Percentiles rank a stretch among this genome's conserved stretches.
phyloP scores from a whole-genome alignment of 176 grass and related monocot species.

The Saccharum spontaneum region DNA sequence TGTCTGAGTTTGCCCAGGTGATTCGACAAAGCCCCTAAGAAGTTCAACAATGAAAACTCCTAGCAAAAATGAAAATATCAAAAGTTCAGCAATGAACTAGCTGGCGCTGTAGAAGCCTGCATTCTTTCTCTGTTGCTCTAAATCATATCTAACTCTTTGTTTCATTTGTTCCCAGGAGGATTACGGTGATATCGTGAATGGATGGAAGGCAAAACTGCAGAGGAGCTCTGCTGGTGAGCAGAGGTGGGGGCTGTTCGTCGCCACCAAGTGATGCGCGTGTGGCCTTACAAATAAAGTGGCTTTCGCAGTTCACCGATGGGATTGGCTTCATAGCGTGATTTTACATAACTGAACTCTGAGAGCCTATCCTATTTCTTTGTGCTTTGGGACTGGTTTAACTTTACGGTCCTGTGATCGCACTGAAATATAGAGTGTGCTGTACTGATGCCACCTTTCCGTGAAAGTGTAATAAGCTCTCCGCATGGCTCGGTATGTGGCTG shows the following conservation, averaged over 20 bases:
- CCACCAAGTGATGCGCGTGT: constrained; percentile 42
- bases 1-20: constrained; percentile 82
- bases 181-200: constrained; percentile 79
- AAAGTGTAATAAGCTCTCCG: background rate
- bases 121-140: background rate
- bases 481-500: background rate
- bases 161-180: constrained; percentile 54
- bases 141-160: background rate
- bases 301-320: background rate
- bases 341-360: background rate
- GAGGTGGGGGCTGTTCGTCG: constrained; percentile 93
- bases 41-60: background rate
- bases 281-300: constrained; percentile 31
- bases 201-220: constrained; percentile 87
- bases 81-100: background rate
- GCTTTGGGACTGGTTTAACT: background rate
- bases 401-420: background rate
- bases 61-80: background rate
- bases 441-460: background rate
- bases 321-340: constrained; percentile 3
- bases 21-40: constrained; percentile 1
- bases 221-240: constrained; percentile 84
- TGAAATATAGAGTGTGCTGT: background rate
- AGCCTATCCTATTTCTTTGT: background rate
- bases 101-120: background rate